These are phyloP conservation scores for Podaxis sp. DNA, from an alignment of 768 basidiomycete genomes.

Conservation along the genomic window DNA sequence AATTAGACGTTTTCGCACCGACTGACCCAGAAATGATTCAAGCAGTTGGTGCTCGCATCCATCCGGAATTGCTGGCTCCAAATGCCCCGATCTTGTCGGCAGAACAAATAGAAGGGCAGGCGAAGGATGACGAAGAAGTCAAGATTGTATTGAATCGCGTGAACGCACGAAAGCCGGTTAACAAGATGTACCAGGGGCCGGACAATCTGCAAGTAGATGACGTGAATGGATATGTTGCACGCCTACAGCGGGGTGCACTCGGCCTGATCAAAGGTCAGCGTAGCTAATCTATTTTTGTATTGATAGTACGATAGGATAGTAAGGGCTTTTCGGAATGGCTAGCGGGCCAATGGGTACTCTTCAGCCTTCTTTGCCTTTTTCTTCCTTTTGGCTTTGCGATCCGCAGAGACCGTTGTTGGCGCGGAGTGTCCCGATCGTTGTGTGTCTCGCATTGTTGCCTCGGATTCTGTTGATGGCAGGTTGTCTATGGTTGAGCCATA, in stretches of 20 bases:
- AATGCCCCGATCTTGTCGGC: conserved; percentile 19
- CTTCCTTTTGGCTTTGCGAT: conserved; percentile 26
- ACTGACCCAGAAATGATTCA: conserved; percentile 23
- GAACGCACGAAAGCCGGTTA: conserved; percentile 18
- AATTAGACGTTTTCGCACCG: conserved; percentile 21
- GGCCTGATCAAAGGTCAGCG: conserved; percentile 12
- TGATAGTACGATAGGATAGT: background rate
- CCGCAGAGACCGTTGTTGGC: background rate
- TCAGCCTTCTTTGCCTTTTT: conserved; percentile 28
- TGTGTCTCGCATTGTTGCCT: conserved; percentile 6
- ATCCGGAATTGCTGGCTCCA: conserved; percentile 18
- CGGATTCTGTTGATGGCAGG: background rate
- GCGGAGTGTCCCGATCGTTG: background rate
- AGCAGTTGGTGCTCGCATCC: conserved; percentile 21
- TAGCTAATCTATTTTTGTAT: background rate
- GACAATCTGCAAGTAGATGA: conserved; percentile 12
- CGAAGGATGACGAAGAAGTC: conserved; percentile 17
- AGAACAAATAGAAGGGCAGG: conserved; percentile 17
- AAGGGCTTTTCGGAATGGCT: background rate
- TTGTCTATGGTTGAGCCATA: background rate
- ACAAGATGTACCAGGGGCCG: conserved; percentile 15
- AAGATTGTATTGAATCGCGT: conserved; percentile 13
- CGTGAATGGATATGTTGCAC: conserved; percentile 15
- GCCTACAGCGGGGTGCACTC: conserved; percentile 13
- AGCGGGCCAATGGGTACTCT: background rate